Conservation (phyloP, 2,329 filamentous ascomycete species). For the Tolypocladium sp. region DNA sequence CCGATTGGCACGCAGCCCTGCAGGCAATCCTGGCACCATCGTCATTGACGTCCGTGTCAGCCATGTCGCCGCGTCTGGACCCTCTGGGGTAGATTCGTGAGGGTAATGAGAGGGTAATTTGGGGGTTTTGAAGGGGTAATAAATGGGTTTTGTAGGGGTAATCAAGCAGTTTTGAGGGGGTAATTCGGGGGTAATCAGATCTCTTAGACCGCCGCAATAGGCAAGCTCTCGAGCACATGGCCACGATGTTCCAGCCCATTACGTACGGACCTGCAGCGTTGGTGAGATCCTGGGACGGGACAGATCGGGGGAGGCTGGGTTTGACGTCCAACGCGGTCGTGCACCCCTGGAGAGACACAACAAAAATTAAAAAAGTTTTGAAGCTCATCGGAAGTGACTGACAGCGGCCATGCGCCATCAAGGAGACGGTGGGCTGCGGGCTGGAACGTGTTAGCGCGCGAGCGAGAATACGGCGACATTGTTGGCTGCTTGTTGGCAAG, state of each 20-base stretch:
- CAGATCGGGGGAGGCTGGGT: neutral
- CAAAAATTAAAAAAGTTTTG: neutral
- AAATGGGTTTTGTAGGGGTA: conserved; percentile 6
- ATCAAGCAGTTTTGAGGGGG: conserved; percentile 2
- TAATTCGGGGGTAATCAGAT: conserved; percentile 9
- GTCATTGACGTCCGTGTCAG: neutral
- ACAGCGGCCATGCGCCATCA: neutral
- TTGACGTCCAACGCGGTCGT: neutral
- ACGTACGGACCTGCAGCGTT: conserved; percentile 7
- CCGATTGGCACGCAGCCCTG: neutral
- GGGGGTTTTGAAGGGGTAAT: conserved; percentile 7
- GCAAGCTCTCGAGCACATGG: neutral
- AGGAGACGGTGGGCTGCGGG: neutral
- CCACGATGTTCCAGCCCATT: conserved; percentile 7
- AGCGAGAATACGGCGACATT: neutral
- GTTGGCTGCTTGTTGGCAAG: neutral
- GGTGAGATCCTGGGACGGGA: conserved; percentile 5
- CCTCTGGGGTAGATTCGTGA: conserved; percentile 2
- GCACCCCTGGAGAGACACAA: neutral
- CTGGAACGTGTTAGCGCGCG: neutral
- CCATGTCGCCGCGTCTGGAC: neutral
- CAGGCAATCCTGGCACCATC: neutral
- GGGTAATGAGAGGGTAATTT: conserved; percentile 7
- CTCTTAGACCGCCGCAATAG: conserved; percentile 2
- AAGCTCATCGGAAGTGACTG: neutral